Evolutionary conservation across 2,329 filamentous ascomycete genomes (phyloP), one percentile per base, ranked within the genome.

Genomic region (Ramichloridium luteum): DNA sequence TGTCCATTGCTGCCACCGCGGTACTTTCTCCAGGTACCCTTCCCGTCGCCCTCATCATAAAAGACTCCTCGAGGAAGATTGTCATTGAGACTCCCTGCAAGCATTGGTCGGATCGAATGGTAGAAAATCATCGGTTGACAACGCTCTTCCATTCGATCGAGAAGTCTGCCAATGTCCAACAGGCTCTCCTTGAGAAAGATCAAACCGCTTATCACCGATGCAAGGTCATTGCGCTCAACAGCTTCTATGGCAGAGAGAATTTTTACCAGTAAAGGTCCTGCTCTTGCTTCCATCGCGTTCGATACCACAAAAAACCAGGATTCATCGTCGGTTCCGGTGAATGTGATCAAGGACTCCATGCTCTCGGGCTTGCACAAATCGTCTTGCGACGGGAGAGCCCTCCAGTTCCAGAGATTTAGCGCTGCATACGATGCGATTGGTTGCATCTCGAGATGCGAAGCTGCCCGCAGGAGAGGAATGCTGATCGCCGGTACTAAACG

Each of bases 331-430:
- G 85, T 85, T 30, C 90, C 90, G 6, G 88, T 96, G 50, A 93
- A 88, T 11, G 90, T 93, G 49, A 76, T 74, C 34, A 94, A 64
- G 1, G 83, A 86, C 13, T 80, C 75, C 34, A 96, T 67, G 47
- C 94, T 93, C 50, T 92, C 79, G 15, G 74, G 71, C 54, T 93
- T 83, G 49, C 88, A 81, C 34, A 90, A 32, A 17, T 48, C 74
- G 25, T 72, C 69, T 54, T 92, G 82, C 34, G 74, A 61, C 50
- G 93, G 90, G 32, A 94, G 69, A 1, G 84, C 80, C 55, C 83
- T 85, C 65, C 83, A 96, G 60, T 98, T 98, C 90, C 90, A 98
- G 17, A 98, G 67, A 46, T 83, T 88, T 3, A 93, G 66, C 4
- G 79, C 83, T 4, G 90, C 84, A 54, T 94, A 98, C 13, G 88